Base-by-base conservation (phyloP, 208 protist genomes). In the Naegleria gruberi region DNA sequence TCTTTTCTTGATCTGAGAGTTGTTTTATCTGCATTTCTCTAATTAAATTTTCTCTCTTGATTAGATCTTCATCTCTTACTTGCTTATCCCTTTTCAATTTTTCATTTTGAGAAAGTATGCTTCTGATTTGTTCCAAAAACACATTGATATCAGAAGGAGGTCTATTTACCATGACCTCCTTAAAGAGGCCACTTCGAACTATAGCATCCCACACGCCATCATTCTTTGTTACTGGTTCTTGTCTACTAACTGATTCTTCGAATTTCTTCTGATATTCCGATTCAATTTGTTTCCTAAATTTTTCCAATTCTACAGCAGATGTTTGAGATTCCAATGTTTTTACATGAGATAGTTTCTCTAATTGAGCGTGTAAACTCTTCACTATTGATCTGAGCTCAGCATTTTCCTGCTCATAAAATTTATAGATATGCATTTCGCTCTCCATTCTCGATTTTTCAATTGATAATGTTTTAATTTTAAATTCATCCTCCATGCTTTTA, bases 341-440 rank as follows among this genome's bases (percentile, higher is more conserved):
- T 1, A 84, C 42, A 10, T 44, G 12, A 45, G 12, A 17, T 15
- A 84, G 5, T 43, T 45, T 84, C 41, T 84, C 81, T 84, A 84
- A 41, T 84, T 84, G 81, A 26, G 30, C 8, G 6, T 84, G 81
- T 26, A 84, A 84, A 44, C n/a, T 84, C n/a, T 45, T 84, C 41
- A 84, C 42, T 42, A 34, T 84, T 23, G 12, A 12, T 45, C 81
- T 84, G 8, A 84, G 30, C 8, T 84, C 42, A 12, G 15, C 42
- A 45, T 84, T 84, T 84, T 84, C 81, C 30, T 34, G 42, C 30
- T 84, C 81, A 45, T 84, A 84, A 26, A 84, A 84, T 84, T 84
- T 84, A 30, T 84, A 84, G 23, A 84, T 84, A 30, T 84, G 0
- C 10, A 84, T 23, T 43, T 84, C 41, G 40, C n/a, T 34, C n/a